These are phyloP conservation scores for Pyrus pyrifolia DNA, from an alignment of 306 rosid species.

Conservation along the genomic window DNA sequence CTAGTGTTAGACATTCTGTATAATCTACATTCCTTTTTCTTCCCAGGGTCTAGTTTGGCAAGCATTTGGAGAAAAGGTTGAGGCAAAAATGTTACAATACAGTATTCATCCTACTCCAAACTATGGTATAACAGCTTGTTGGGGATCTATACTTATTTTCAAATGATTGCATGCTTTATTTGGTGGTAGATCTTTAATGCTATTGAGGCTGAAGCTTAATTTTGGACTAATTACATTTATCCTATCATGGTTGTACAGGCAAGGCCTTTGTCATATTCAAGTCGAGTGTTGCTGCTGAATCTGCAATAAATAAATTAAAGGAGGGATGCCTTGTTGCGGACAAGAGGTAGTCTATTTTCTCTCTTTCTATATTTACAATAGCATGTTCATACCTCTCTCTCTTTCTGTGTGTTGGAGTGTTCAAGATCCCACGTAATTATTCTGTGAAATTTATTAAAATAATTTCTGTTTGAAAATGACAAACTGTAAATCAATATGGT, in stretches of 20 bases:
- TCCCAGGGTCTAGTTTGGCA: constrained; percentile 47
- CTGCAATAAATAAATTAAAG: constrained; percentile 28
- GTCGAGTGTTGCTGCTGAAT: constrained; percentile 37
- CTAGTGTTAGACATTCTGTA: not conserved
- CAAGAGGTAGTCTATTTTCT: constrained; percentile 36
- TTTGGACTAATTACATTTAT: constrained; percentile 1
- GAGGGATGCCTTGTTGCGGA: constrained; percentile 43
- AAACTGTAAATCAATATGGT: not conserved
- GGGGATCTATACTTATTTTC: not conserved
- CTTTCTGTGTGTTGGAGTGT: not conserved
- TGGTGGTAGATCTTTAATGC: not conserved
- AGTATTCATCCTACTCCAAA: constrained; percentile 18
- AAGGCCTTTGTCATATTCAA: constrained; percentile 59
- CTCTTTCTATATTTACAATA: not conserved
- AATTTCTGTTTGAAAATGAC: not conserved
- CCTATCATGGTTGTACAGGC: constrained; percentile 32
- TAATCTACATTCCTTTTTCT: constrained; percentile 7
- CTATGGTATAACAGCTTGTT: constrained; percentile 30
- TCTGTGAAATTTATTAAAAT: not conserved
- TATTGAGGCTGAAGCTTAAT: not conserved
- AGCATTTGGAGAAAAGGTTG: constrained; percentile 35
- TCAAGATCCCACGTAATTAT: not conserved
- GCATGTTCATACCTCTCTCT: not conserved
- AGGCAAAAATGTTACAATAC: constrained; percentile 42
- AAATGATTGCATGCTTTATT: not conserved